Evolutionary conservation across 306 rosid species (phyloP), one percentile per base, ranked within the genome.

Genomic region (Sophora flavescens): DNA sequence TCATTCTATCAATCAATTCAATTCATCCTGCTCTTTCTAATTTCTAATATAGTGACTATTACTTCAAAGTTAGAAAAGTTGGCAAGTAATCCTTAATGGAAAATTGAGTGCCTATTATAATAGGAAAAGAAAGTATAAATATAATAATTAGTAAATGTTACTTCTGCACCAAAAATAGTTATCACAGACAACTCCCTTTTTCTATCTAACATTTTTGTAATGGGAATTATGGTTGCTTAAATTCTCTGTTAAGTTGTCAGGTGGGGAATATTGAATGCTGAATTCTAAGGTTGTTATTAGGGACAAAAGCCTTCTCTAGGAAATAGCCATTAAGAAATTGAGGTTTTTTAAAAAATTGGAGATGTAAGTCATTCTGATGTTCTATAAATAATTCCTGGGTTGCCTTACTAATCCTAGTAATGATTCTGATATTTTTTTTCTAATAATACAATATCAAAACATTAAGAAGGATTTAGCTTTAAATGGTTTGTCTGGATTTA

Each of bases 61-160:
- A 70, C 51, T 63, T 56, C 22, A 33, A 63, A 45, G 59, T 77
- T 50, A 64, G 38, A 48, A 64, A 77, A 26, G 71, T 48, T 30
- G 22, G 13, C 60, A 36, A 72, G 60, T 35, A 53, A 33, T 50
- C 81, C 16, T 63, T 60, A 72, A 38, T 32, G 17, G 58, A 42
- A 45, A 48, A 60, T 32, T 71, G 56, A 59, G 33, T 82, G 61
- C 79, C 50, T 33, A 18, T 35, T 77, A 66, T 58, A 33, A 53
- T 18, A 30, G 56, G 26, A 58, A 38, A 52, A 48, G 26, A 65
- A 45, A 32, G 39, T 72, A 30, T 10, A 6, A 32, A 3, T 8
- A 22, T 8, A 68, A 30, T 50, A 30, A 68, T 8, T 39, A 63
- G 17, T 4, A 26, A 47, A 44, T 77, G 58, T 71, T 77, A 14